phyloP scores from a whole-genome alignment of 192 early-diverging fungal genomes.

The Coemansia sp. region DNA sequence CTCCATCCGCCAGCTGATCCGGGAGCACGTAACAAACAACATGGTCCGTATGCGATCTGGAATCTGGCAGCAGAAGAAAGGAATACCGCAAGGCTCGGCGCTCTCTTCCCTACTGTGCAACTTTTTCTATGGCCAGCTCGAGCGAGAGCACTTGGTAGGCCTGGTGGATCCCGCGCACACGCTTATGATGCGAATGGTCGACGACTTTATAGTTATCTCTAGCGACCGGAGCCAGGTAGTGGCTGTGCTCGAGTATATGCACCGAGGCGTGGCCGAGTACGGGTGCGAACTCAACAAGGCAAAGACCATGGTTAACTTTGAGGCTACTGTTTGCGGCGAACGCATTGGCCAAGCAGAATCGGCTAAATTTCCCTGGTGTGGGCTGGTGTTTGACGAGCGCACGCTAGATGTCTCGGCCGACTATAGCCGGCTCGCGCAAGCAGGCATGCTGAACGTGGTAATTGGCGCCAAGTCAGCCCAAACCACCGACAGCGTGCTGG shows the following conservation, averaged over 20 bases:
- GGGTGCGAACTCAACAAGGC: constrained; percentile 73
- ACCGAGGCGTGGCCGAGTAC: constrained; percentile 64
- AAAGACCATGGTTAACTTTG: constrained; percentile 84
- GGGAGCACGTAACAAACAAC: constrained; percentile 69
- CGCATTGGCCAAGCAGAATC: constrained; percentile 28
- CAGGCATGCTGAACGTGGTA: constrained; percentile 47
- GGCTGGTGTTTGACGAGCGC: constrained; percentile 68
- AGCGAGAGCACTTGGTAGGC: constrained; percentile 57
- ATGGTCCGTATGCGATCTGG: constrained; percentile 63
- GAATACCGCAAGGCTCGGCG: constrained; percentile 92
- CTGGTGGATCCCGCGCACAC: constrained; percentile 47
- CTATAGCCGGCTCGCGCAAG: constrained; percentile 60
- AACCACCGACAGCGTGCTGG: constrained; percentile 45
- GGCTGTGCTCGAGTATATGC: constrained; percentile 62
- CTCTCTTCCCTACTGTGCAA: constrained; percentile 88
- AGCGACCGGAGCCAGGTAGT: constrained; percentile 52
- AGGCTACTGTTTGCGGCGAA: constrained; percentile 42
- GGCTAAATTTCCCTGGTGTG: constrained; percentile 68
- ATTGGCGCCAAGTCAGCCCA: constrained; percentile 55
- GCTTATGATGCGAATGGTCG: constrained; percentile 74
- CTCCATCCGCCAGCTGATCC: constrained; percentile 54
- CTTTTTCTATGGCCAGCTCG: constrained; percentile 79
- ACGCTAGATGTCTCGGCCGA: constrained; percentile 71
- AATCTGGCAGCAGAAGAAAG: constrained; percentile 69
- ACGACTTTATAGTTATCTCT: constrained; percentile 85